phyloP scores from a whole-genome alignment of 306 rosid species.

The Crataegus laevigata region DNA sequence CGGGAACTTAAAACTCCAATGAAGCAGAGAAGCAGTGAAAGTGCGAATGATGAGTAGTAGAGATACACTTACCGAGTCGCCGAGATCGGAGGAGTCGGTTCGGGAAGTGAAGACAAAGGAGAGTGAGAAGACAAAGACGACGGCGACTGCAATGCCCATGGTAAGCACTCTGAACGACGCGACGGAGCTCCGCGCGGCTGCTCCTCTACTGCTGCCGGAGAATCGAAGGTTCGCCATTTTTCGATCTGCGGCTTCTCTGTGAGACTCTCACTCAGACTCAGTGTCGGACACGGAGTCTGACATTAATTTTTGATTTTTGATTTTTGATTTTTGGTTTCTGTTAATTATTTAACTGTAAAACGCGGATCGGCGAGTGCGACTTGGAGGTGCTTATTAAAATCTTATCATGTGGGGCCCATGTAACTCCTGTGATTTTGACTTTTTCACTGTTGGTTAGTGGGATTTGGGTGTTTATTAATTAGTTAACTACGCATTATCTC shows the following conservation, averaged over 20 bases:
- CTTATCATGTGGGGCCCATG: neutral
- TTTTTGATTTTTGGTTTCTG: neutral
- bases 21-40: neutral
- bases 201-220: conserved; percentile 5
- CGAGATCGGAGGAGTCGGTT: conserved; percentile 35
- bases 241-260: neutral
- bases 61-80: conserved; percentile 29
- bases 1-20: neutral
- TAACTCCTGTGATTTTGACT: neutral
- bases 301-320: neutral
- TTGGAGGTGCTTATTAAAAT: neutral
- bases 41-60: neutral
- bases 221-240: conserved; percentile 19
- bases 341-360: neutral
- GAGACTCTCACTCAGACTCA: neutral
- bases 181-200: neutral
- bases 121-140: conserved; percentile 41
- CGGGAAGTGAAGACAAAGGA: conserved; percentile 43
- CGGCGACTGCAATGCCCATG: conserved; percentile 24
- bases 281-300: neutral
- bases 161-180: conserved; percentile 35
- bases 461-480: neutral
- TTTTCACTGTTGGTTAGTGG: neutral
- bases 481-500: neutral
- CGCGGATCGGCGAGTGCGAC: conserved; percentile 1